Base-by-base conservation (phyloP, 441 rosid species). In the Pelargonium citronellum region DNA sequence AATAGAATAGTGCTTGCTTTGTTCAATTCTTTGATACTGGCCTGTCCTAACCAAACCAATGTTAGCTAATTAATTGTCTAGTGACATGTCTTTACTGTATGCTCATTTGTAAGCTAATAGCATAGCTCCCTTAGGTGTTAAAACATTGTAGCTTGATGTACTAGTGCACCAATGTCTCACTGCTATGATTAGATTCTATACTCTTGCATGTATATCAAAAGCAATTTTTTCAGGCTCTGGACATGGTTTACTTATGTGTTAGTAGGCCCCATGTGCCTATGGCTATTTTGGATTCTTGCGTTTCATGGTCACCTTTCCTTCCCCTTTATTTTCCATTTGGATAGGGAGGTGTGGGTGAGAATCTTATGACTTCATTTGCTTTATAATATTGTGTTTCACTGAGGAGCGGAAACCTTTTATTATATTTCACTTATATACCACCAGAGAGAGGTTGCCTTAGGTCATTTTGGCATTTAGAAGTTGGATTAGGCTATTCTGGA, bases 81-180 rank as follows among this genome's bases (percentile, higher is more conserved):
- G 12, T 46, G 15, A 7, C 11, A 53, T 53, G 60, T 58, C 22
- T 20, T 58, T 19, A 58, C 30, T 20, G 24, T n/a, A 27, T 41
- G 44, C 44, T 41, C 1, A 41, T 41, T 41, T 41, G 11, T 41
- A 7, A 41, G 9, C 44, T 7, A 41, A 7, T 41, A 41, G 44
- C 44, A 41, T 41, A 41, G 44, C 44, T 8, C 44, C 44, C 89
- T 96, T 39, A 97, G 96, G 69, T 85, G 86, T 83, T 90, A 11
- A 60, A 60, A 34, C 19, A 55, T 63, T n/a, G 19, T 12, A 63
- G 66, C 44, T 7, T 63, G 7, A 13, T n/a, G 44, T 30, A 64
- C 15, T 64, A 15, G 20, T 64, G 67, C 46, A 30, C 13, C 46
- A 27, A 34, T 41, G 7, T 64, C 20, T 30, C 34, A 7, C 22